Evolutionary conservation across 2,329 filamentous ascomycete genomes (phyloP).

Genomic region (Cephalotrichum gorgonifer): DNA sequence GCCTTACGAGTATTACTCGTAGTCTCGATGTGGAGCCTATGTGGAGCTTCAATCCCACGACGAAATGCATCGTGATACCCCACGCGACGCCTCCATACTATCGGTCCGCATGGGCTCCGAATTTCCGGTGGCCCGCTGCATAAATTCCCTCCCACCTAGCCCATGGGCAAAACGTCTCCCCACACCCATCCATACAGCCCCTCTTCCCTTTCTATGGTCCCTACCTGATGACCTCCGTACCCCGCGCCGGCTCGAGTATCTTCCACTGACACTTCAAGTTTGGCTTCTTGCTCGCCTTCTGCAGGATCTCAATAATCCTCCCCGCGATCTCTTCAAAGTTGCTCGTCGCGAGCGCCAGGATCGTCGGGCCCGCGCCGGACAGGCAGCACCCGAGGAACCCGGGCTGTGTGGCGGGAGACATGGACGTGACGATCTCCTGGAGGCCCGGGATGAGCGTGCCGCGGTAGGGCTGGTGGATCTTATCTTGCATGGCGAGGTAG

Average conservation of each 20-base stretch:
- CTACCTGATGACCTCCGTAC: constrained; percentile 37
- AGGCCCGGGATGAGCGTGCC: constrained; percentile 85
- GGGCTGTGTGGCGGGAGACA: constrained; percentile 77
- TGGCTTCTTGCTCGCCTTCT: constrained; percentile 42
- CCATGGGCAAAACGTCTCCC: no score
- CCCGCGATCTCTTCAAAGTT: constrained; percentile 83
- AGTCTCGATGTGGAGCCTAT: not conserved
- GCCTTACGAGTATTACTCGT: not conserved
- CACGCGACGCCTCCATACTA: no score
- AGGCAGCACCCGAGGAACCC: constrained; percentile 90
- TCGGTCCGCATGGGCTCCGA: no score
- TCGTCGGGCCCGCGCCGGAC: constrained; percentile 89
- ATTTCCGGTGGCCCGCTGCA: no score
- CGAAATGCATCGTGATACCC: no score
- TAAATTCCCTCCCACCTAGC: no score
- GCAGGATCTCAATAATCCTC: constrained; percentile 66
- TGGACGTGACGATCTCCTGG: constrained; percentile 79
- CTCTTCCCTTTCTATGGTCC: not conserved
- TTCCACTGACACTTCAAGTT: constrained; percentile 77
- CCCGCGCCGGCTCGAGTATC: constrained; percentile 78
- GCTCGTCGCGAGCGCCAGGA: constrained; percentile 80
- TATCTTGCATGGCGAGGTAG: constrained; percentile 97
- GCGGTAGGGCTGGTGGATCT: constrained; percentile 93
- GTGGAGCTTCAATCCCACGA: no score
- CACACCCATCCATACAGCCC: not conserved